These are phyloP conservation scores for Penicillium sp. DNA, from an alignment of 2,329 filamentous ascomycete species.

Conservation along the genomic window DNA sequence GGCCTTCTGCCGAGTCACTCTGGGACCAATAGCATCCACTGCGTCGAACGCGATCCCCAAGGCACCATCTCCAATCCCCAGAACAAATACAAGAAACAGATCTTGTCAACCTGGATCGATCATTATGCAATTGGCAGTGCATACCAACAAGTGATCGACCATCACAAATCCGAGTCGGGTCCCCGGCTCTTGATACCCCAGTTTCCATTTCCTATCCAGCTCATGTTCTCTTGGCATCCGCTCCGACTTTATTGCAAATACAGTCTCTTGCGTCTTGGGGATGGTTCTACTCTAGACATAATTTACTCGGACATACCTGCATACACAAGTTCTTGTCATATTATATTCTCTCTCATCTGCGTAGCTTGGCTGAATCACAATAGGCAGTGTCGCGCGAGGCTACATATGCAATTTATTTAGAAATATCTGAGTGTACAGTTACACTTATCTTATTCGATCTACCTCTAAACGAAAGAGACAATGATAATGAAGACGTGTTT, in stretches of 20 bases:
- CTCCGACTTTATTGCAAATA: conserved; percentile 8
- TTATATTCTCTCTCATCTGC: background rate
- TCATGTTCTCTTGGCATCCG: conserved; percentile 5
- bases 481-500: background rate
- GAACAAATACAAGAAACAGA: background rate
- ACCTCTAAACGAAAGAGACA: background rate
- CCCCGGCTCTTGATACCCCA: conserved; percentile 32
- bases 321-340: background rate
- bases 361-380: background rate
- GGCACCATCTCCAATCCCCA: background rate
- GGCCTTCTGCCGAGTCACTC: background rate
- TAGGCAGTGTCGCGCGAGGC: background rate
- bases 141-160: conserved; percentile 8
- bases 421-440: background rate
- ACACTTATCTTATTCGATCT: too few relatives aligned
- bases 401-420: background rate
- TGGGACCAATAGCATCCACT: background rate
- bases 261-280: conserved; percentile 5
- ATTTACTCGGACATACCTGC: conserved; percentile 2
- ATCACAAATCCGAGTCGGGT: conserved; percentile 16
- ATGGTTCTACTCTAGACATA: conserved; percentile 1
- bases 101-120: conserved; percentile 2
- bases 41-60: background rate
- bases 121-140: conserved; percentile 1
- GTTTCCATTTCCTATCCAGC: conserved; percentile 6